Evolutionary conservation across 805 yeast genomes (phyloP).

Genomic region (Wickerhamiella lipophila): DNA sequence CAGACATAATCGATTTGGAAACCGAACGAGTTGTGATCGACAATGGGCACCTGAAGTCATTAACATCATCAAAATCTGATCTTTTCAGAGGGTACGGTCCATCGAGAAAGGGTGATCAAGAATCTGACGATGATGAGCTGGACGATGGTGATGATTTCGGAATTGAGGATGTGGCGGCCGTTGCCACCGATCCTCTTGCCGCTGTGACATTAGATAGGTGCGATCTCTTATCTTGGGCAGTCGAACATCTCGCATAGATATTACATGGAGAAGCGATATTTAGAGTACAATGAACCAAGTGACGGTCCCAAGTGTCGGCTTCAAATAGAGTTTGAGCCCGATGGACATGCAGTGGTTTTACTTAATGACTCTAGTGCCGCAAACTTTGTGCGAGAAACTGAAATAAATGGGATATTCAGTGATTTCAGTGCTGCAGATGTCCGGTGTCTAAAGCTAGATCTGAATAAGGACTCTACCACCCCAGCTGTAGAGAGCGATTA

Average conservation of each 20-base stretch:
- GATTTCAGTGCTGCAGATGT: not conserved
- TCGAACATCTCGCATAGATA: not conserved
- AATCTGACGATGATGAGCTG: not conserved
- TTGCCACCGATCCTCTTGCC: not conserved
- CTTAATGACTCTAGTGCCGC: conserved; percentile 9
- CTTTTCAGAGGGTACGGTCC: not conserved
- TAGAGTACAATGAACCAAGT: conserved; percentile 13
- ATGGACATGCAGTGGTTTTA: conserved; percentile 7
- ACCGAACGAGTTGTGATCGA: conserved; percentile 55
- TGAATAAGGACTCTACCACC: not conserved
- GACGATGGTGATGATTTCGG: conserved; percentile 1
- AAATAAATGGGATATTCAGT: not conserved
- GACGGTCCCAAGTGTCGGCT: conserved; percentile 11
- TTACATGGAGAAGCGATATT: not conserved
- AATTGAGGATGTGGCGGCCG: not conserved
- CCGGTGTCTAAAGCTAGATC: not conserved
- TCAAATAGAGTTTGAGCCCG: conserved; percentile 7
- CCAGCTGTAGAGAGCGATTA: not conserved
- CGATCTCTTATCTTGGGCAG: conserved; percentile 10
- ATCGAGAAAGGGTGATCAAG: not conserved
- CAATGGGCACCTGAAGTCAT: conserved; percentile 52
- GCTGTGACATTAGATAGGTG: not conserved
- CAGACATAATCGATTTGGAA: conserved; percentile 38
- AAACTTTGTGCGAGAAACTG: not conserved
- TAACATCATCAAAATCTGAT: conserved; percentile 30